Evolutionary conservation across 371 early-diverging fungal species (phyloP).

Genomic region (Chytridiales sp.): DNA sequence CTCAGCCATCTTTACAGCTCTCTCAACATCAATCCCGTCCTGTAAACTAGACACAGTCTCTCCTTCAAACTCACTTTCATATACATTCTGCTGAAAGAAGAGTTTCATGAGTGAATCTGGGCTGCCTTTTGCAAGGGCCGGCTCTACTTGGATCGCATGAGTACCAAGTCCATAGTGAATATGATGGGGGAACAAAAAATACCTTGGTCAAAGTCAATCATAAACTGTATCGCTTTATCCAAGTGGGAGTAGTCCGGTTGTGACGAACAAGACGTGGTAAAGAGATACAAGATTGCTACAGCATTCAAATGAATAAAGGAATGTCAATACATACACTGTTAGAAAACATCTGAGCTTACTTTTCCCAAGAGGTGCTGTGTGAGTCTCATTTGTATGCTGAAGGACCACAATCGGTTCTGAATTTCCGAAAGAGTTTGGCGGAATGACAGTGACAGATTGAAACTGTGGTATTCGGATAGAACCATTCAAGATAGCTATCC

Average conservation of each 20-base stretch:
- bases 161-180: too few species aligned
- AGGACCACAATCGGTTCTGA: constrained; percentile 61
- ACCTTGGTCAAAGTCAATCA: background rate
- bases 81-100: constrained; percentile 32
- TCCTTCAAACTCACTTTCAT: constrained; percentile 49
- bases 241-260: constrained; percentile 34
- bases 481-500: too few species aligned
- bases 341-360: constrained; percentile 53
- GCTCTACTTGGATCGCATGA: too few species aligned
- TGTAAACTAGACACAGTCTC: constrained; percentile 40
- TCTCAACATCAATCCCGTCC: constrained; percentile 33
- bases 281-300: constrained; percentile 20
- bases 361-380: constrained; percentile 62
- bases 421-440: constrained; percentile 43
- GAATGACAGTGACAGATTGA: constrained; percentile 29
- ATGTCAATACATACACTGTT: constrained; percentile 21
- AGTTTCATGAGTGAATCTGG: constrained; percentile 3
- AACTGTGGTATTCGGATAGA: background rate
- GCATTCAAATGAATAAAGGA: background rate
- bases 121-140: background rate
- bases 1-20: constrained; percentile 22
- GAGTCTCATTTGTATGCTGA: constrained; percentile 60
- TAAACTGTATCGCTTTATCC: constrained; percentile 13
- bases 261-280: constrained; percentile 1
- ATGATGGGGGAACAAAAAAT: constrained; percentile 7